Evolutionary conservation across 2,329 filamentous ascomycete genomes (phyloP).

Genomic region (Akanthomyces dipterigenus): DNA sequence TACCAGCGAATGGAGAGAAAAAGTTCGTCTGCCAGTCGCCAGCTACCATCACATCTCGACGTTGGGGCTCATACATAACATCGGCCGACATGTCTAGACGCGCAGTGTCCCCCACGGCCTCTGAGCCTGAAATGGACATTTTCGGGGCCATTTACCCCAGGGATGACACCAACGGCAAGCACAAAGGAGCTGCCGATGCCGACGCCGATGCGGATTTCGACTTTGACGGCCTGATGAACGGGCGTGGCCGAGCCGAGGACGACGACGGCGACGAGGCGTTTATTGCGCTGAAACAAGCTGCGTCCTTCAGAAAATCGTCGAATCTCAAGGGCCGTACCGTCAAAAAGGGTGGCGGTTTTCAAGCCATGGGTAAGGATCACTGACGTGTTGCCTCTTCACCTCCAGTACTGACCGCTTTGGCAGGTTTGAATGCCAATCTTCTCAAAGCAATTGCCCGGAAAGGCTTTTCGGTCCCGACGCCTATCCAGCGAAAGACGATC

Average conservation of each 20-base stretch:
- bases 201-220: slow-evolving; percentile 40
- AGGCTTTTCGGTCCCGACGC: slow-evolving; percentile 92
- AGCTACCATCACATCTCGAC: not conserved
- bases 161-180: slow-evolving; percentile 43
- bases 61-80: not conserved
- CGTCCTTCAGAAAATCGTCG: slow-evolving; percentile 76
- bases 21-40: not conserved
- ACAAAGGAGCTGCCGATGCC: slow-evolving; percentile 26
- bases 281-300: slow-evolving; percentile 80
- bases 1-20: not conserved
- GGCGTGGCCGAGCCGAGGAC: slow-evolving; percentile 33
- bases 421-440: slow-evolving; percentile 70
- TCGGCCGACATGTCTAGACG: slow-evolving; percentile 57
- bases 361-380: slow-evolving; percentile 66
- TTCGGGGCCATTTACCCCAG: slow-evolving; percentile 66
- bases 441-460: slow-evolving; percentile 89
- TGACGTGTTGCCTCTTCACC: not conserved
- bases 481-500: slow-evolving; percentile 95
- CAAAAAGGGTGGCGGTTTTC: slow-evolving; percentile 95
- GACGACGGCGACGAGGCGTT: slow-evolving; percentile 77
- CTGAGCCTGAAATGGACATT: slow-evolving; percentile 90
- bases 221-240: slow-evolving; percentile 55
- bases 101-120: slow-evolving; percentile 71
- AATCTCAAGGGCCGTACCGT: slow-evolving; percentile 78
- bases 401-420: not conserved